phyloP scores from a whole-genome alignment of 768 basidiomycete genomes.

The Cubamyces sp. region DNA sequence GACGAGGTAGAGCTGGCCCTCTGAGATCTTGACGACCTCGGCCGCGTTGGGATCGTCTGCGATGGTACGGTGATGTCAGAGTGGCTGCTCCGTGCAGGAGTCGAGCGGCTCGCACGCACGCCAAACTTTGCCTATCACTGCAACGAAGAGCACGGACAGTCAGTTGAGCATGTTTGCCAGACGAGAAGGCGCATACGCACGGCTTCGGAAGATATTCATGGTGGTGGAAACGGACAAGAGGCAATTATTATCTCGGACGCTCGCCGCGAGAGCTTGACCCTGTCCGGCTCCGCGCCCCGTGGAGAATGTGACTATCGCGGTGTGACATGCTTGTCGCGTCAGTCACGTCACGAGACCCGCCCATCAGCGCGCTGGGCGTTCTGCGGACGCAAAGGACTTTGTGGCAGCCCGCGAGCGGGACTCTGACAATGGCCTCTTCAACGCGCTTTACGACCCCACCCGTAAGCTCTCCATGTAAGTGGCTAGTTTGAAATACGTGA shows the following conservation, averaged over 20 bases:
- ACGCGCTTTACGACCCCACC: slow-evolving; percentile 17
- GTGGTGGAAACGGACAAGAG: slow-evolving; percentile 30
- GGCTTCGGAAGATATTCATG: slow-evolving; percentile 87
- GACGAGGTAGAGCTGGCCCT: slow-evolving; percentile 89
- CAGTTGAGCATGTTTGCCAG: slow-evolving; percentile 14
- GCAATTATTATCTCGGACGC: slow-evolving; percentile 7
- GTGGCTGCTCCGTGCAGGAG: not conserved
- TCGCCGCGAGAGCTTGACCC: not conserved
- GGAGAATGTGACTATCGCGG: slow-evolving; percentile 23
- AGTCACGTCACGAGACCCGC: slow-evolving; percentile 21
- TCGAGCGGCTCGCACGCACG: slow-evolving; percentile 57
- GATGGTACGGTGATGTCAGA: slow-evolving; percentile 34
- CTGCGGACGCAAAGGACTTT: not conserved
- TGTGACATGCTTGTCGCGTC: slow-evolving; percentile 24
- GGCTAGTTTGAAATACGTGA: too few relatives aligned
- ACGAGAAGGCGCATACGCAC: slow-evolving; percentile 48
- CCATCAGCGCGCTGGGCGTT: not conserved
- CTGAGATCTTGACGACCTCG: slow-evolving; percentile 93
- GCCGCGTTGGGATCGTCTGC: slow-evolving; percentile 92
- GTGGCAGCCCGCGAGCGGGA: not conserved
- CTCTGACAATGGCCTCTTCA: slow-evolving; percentile 17
- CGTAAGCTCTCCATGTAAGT: slow-evolving; percentile 2
- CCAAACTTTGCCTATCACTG: slow-evolving; percentile 94
- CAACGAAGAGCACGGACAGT: slow-evolving; percentile 19
- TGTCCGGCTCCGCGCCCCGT: slow-evolving; percentile 12